Base-by-base conservation (phyloP, 2,329 filamentous ascomycete genomes). In the Neocatenulostroma microsporum region DNA sequence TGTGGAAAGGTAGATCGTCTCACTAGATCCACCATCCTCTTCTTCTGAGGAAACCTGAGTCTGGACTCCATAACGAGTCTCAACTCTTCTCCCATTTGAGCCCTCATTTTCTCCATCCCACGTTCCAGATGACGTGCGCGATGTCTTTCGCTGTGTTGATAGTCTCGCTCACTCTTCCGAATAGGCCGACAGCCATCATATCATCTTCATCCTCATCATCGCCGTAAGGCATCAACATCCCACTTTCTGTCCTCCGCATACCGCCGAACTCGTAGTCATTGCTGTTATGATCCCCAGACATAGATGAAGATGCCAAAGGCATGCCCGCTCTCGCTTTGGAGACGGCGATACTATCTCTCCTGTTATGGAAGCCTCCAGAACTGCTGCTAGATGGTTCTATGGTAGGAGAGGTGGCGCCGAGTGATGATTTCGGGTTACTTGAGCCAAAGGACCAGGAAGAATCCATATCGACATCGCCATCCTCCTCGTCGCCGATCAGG, bases 161-260 rank as follows among this genome's bases (percentile, higher is more conserved):
- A 4, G 84, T 89, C 63, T 93, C 84, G 57, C 88, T 78, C 33
- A 93, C 79, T 51, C 80, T 78, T 42, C 84, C 82, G 54, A 93
- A 74, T 37, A 93, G 70, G 30, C 82, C 81, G 34, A 70, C 62
- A 6, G 64, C 62, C 39, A 58, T 54, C 3, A 66, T 60, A 27
- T 70, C 56, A 61, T 75, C 70, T 46, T 86, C 83, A 42, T 78
- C 78, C 49, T 87, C 82, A 12, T 53, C 83, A 50, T 36, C 25
- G n/a, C n/a, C n/a, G 17, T 80, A 82, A 6, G 86, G 84, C 82
- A 93, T 88, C 52, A 94, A 82, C 84, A 94, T 93, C 49, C 86
- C 87, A 26, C 85, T 91, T 34, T 78, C 70, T 14, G 85, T 93
- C 48, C 87, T 74, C 44, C 81, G 78, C 69, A 93, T 80, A n/a